Evolutionary conservation across 768 basidiomycete species (phyloP).

Genomic region (Wakefieldia striispora): DNA sequence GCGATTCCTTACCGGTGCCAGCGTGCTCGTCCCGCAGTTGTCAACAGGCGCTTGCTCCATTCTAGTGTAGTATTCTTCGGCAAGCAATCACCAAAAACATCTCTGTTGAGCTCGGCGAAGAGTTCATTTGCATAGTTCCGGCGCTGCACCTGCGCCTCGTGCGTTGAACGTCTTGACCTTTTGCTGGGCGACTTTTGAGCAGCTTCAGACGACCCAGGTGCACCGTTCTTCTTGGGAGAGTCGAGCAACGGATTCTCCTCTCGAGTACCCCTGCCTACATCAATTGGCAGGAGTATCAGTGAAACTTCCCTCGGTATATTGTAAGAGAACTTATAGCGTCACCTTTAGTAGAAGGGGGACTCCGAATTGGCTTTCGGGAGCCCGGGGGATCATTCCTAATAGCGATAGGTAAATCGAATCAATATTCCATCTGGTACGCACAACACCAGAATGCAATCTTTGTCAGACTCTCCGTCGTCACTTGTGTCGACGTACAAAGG

Average conservation of each 20-base stretch:
- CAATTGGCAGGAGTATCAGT: not conserved
- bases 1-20: conserved; percentile 49
- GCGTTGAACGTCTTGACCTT: conserved; percentile 26
- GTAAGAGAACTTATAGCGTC: not conserved
- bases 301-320: not conserved
- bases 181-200: conserved; percentile 19
- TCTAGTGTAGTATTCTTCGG: conserved; percentile 54
- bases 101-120: conserved; percentile 58
- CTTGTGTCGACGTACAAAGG: conserved; percentile 29
- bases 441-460: conserved; percentile 40
- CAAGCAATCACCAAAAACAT: conserved; percentile 53
- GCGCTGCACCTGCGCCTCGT: conserved; percentile 38
- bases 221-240: conserved; percentile 9
- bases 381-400: conserved; percentile 47
- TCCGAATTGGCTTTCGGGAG: conserved; percentile 44
- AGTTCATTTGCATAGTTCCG: conserved; percentile 54
- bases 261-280: conserved; percentile 5
- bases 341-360: conserved; percentile 8
- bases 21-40: conserved; percentile 69
- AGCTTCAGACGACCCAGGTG: not conserved
- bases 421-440: conserved; percentile 21
- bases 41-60: conserved; percentile 66
- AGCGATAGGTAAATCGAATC: conserved; percentile 2
- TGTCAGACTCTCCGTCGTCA: conserved; percentile 34
- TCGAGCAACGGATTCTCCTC: conserved; percentile 5